Percentiles rank a stretch among this genome's conserved stretches.
These are phyloP conservation scores for Thielaviopsis musarum DNA, from an alignment of 2,329 filamentous ascomycete species.

Conservation along the genomic window DNA sequence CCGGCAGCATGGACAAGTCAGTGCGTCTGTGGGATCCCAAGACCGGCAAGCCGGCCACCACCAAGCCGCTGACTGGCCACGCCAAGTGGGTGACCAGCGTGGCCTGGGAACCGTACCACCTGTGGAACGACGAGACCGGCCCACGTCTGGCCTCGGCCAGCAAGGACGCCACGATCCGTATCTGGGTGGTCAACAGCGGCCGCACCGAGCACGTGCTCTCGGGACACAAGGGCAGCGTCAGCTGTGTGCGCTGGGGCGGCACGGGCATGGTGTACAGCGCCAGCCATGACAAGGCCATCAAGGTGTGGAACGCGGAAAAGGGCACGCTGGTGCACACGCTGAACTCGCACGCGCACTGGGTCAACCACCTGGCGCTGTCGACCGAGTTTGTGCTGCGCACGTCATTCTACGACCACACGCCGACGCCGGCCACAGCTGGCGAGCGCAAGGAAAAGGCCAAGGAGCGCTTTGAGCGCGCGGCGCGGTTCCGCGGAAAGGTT, in stretches of 20 bases:
- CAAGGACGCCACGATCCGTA: slow-evolving; percentile 73
- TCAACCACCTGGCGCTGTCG: slow-evolving; percentile 86
- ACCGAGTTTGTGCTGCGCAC: slow-evolving; percentile 83
- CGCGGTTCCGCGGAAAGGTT: slow-evolving; percentile 56
- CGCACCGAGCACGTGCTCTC: slow-evolving; percentile 67
- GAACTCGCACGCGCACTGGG: slow-evolving; percentile 75
- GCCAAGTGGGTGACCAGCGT: slow-evolving; percentile 77
- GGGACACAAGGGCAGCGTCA: slow-evolving; percentile 78
- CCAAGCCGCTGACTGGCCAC: slow-evolving; percentile 60
- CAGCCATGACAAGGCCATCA: slow-evolving; percentile 83
- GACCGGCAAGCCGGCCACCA: slow-evolving; percentile 57
- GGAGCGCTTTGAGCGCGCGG: slow-evolving; percentile 71
- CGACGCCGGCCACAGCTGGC: slow-evolving; percentile 26
- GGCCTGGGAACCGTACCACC: slow-evolving; percentile 86
- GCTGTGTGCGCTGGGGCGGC: slow-evolving; percentile 91
- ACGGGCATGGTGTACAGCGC: slow-evolving; percentile 66
- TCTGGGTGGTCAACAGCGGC: slow-evolving; percentile 71
- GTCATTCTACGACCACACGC: slow-evolving; percentile 69
- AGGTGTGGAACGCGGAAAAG: slow-evolving; percentile 69
- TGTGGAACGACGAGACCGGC: slow-evolving; percentile 49
- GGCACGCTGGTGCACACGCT: slow-evolving; percentile 70
- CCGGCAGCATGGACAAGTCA: slow-evolving; percentile 83
- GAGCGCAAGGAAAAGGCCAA: slow-evolving; percentile 59
- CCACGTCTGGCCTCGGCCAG: slow-evolving; percentile 72
- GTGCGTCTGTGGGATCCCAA: slow-evolving; percentile 80